phyloP scores from a whole-genome alignment of 192 early-diverging fungal species.

The Backusella luteola region DNA sequence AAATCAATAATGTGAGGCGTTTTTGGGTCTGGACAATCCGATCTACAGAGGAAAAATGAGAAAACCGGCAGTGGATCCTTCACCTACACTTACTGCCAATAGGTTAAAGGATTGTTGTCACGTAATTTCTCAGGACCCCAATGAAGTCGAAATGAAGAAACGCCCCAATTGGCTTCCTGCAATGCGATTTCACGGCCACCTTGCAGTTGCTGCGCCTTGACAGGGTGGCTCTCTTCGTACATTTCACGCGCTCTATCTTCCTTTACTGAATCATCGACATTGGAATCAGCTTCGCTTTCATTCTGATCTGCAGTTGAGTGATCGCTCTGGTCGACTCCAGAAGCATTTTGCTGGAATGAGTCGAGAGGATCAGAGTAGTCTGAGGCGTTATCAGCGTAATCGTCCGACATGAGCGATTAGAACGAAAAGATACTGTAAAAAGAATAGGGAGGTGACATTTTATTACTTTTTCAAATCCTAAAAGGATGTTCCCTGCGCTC shows the following conservation, averaged over 20 bases:
- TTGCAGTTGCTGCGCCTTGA: slow-evolving; percentile 19
- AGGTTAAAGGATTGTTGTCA: slow-evolving; percentile 68
- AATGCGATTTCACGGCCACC: slow-evolving; percentile 59
- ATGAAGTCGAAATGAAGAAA: slow-evolving; percentile 64
- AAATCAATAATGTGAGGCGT: slow-evolving; percentile 77
- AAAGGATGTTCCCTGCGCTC: no score
- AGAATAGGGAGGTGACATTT: no score
- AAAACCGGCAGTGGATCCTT: not conserved
- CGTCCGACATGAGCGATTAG: not conserved
- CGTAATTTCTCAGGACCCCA: slow-evolving; percentile 62
- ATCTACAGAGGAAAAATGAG: slow-evolving; percentile 12
- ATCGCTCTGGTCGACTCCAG: slow-evolving; percentile 1
- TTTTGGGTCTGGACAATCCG: slow-evolving; percentile 63
- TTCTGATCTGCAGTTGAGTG: not conserved
- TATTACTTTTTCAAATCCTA: no score
- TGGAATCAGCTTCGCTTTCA: not conserved
- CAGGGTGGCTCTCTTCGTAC: slow-evolving; percentile 22
- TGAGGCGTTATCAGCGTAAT: not conserved
- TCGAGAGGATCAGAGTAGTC: not conserved
- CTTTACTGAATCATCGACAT: slow-evolving; percentile 3
- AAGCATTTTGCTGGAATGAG: not conserved
- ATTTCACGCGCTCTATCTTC: slow-evolving; percentile 14
- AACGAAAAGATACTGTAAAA: not conserved
- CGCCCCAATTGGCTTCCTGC: slow-evolving; percentile 58
- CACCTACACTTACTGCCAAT: slow-evolving; percentile 67